Percentiles rank a stretch among this genome's conserved stretches.
Evolutionary conservation across 345 rosid species (phyloP).

Genomic region (Rhodomyrtus tomentosa): DNA sequence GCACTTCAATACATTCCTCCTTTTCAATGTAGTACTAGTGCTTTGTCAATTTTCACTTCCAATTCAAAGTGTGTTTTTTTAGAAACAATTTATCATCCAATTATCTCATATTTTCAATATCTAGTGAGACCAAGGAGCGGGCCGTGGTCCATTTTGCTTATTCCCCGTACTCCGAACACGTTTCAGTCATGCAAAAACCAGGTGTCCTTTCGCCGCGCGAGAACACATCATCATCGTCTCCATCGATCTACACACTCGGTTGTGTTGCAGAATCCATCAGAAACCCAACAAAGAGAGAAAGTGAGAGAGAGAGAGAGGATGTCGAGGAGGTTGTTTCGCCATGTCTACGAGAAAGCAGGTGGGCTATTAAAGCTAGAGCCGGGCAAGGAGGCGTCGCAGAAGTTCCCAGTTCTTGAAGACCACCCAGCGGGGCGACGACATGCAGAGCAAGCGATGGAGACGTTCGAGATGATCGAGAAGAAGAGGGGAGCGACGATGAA

Average conservation of each 20-base stretch:
- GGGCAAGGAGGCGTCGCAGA: slow-evolving; percentile 1
- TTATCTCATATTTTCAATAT: too few relatives aligned
- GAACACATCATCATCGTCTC: neutral
- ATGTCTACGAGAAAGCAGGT: slow-evolving; percentile 6
- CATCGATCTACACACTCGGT: neutral
- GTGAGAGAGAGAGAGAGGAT: neutral
- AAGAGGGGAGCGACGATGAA: slow-evolving; percentile 16
- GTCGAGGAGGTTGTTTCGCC: slow-evolving; percentile 14
- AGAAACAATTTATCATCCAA: too few relatives aligned
- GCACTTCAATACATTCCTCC: too few relatives aligned
- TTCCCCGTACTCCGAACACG: neutral
- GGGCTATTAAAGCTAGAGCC: neutral
- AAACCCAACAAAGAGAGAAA: neutral
- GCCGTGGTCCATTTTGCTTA: neutral
- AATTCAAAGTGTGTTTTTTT: too few relatives aligned
- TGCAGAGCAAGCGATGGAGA: slow-evolving; percentile 29
- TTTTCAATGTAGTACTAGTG: too few relatives aligned
- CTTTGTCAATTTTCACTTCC: too few relatives aligned
- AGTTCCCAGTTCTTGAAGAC: slow-evolving; percentile 31
- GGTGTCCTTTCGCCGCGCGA: neutral
- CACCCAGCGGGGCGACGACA: slow-evolving; percentile 32
- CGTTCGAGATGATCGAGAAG: slow-evolving; percentile 5
- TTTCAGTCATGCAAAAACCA: neutral
- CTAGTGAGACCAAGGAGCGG: too few relatives aligned
- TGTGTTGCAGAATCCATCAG: neutral